Conservation (phyloP, 495 filamentous ascomycete genomes). For the Beverwykella pulmonaria region DNA sequence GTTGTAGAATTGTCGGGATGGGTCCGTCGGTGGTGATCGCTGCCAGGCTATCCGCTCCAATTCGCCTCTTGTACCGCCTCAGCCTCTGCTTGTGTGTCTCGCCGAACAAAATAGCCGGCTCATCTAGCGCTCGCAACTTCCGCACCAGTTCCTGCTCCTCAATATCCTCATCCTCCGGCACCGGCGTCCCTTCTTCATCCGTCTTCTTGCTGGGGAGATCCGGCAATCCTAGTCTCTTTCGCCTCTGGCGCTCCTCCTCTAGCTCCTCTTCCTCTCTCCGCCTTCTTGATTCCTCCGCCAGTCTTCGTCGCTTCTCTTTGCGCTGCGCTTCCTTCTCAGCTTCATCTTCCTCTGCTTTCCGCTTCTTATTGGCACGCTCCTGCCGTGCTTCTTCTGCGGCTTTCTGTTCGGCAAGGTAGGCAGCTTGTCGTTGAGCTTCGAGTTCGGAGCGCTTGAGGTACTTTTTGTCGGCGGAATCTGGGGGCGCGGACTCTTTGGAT, state of each 20-base stretch:
- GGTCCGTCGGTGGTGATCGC: constrained; percentile 52
- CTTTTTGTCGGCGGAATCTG: constrained; percentile 60
- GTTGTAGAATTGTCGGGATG: constrained; percentile 71
- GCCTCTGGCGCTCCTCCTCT: constrained; percentile 56
- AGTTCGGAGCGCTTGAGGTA: constrained; percentile 84
- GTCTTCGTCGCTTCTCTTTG: constrained; percentile 74
- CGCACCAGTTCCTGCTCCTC: constrained; percentile 67
- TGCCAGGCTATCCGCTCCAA: constrained; percentile 56
- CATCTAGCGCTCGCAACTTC: constrained; percentile 68
- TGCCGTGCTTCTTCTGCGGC: constrained; percentile 67
- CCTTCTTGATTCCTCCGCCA: constrained; percentile 77
- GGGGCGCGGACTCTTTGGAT: constrained; percentile 53
- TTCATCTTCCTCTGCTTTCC: constrained; percentile 89
- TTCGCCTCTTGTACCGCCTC: constrained; percentile 66
- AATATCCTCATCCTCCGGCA: constrained; percentile 64
- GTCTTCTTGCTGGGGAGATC: constrained; percentile 61
- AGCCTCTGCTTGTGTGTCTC: constrained; percentile 73
- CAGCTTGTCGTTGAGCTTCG: constrained; percentile 78
- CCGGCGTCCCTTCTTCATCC: constrained; percentile 47
- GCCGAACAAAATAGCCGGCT: constrained; percentile 79
- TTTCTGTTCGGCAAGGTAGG: constrained; percentile 79
- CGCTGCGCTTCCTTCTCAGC: constrained; percentile 64
- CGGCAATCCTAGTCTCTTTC: constrained; percentile 67
- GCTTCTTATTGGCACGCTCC: constrained; percentile 70
- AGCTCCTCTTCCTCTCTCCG: constrained; percentile 72